Conservation (phyloP, 176 grass and related monocot species). For the bread wheat (Triticum aestivum) region IWGSC_CS_RefSeq_v2.1 NC_057796.1:465056353-465056852, state of each 20-base stretch:
- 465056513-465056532: background rate
- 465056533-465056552: background rate
- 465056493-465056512: background rate
- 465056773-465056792: background rate
- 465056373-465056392: too few relatives aligned
- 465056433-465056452: background rate
- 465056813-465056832: background rate
- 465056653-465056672: background rate
- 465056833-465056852: too few relatives aligned
- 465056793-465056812: constrained; percentile 5
- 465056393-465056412: too few relatives aligned
- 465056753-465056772: constrained; percentile 15
- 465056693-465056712: background rate
- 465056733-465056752: constrained; percentile 63
- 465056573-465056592: background rate
- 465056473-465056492: background rate
- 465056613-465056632: background rate
- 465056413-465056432: too few relatives aligned
- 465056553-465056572: background rate
- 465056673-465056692: background rate
- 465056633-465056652: background rate
- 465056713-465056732: background rate
- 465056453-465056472: background rate
- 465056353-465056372: too few relatives aligned
- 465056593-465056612: background rate